Evolutionary conservation across 2,329 filamentous ascomycete genomes (phyloP), one percentile per base, ranked within the genome.

Genomic region (Curvularia hawaiiensis): DNA sequence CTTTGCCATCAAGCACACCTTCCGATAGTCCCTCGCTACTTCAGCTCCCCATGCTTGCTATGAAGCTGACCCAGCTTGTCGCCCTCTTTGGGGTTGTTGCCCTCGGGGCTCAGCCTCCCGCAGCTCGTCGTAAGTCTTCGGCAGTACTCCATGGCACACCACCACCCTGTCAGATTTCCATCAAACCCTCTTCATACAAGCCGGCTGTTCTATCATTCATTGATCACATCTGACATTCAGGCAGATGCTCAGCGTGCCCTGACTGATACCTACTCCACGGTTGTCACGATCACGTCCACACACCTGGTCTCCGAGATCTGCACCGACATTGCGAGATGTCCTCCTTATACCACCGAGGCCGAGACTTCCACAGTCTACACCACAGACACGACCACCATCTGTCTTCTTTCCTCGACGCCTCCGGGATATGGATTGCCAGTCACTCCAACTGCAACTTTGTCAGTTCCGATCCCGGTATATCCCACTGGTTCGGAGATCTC

Each of bases 351-450:
- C 22, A 71, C 73, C 20, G 68, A 72, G 9, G 66, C 75, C 48
- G 61, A 77, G 58, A 81, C 79, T 24, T 74, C 75, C 45, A 66
- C 62, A 30, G 63, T 64, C 20, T 71, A 76, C 59, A 62, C 79
- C 50, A 68, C 75, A 43, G 64, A 76, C 43, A 77, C 77, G 14
- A 80, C 78, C 46, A 80, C 78, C 26, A 66, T 79, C 65, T 80
- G 79, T 61, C 74, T 77, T 30, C 55, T 61, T 26, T 65, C 59
- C 16, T 61, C 60, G 8, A 65, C 58, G 41, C 62, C 62, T 48
- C 58, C 62, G 20, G 64, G 57, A 30, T 58, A 61, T n/a, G 41
- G 47, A 24, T 46, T 59, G 38, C 54, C 62, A 39, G 30, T 55
- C 22, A 49, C 43, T 16, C 54, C 47, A 10, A 43, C 40, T 28